Conservation (phyloP, 495 filamentous ascomycete genomes). For the Talaromyces trachyspermus region DNA sequence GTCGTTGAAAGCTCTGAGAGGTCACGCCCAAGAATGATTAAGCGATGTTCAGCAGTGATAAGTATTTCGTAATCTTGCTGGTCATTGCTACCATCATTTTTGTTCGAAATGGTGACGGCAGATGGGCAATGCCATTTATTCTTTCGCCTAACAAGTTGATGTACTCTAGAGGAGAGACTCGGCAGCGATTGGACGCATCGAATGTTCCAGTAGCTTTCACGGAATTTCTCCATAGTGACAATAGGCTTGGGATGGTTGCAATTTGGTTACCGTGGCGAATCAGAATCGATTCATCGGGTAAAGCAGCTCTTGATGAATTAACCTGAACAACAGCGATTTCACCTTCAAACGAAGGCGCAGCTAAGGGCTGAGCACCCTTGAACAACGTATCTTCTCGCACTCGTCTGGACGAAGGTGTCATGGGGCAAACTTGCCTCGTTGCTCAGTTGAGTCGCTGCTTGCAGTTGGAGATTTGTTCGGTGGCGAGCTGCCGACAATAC, state of each 20-base stretch:
- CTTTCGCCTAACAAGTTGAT: constrained; percentile 59
- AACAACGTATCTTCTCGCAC: constrained; percentile 49
- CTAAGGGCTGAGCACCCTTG: constrained; percentile 26
- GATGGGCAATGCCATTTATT: constrained; percentile 50
- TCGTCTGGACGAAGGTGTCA: constrained; percentile 76
- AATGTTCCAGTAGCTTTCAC: constrained; percentile 52
- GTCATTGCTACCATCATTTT: constrained; percentile 28
- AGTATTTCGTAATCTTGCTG: constrained; percentile 50
- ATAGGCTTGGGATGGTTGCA: constrained; percentile 55
- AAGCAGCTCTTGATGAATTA: constrained; percentile 37
- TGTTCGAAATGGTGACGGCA: constrained; percentile 29
- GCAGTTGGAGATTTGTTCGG: constrained; percentile 23
- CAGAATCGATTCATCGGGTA: constrained; percentile 56
- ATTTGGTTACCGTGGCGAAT: constrained; percentile 59
- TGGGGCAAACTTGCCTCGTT: constrained; percentile 62
- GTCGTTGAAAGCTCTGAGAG: constrained; percentile 18
- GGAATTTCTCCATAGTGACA: constrained; percentile 60
- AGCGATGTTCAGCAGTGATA: constrained; percentile 55
- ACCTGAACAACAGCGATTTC: constrained; percentile 55
- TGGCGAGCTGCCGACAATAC: constrained; percentile 39
- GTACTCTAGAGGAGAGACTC: constrained; percentile 37
- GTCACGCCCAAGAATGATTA: constrained; percentile 48
- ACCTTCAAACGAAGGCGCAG: constrained; percentile 42
- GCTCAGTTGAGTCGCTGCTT: constrained; percentile 30
- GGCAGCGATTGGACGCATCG: constrained; percentile 38